Conservation (phyloP, 192 early-diverging fungal genomes). For the Entomortierella lignicola region DNA sequence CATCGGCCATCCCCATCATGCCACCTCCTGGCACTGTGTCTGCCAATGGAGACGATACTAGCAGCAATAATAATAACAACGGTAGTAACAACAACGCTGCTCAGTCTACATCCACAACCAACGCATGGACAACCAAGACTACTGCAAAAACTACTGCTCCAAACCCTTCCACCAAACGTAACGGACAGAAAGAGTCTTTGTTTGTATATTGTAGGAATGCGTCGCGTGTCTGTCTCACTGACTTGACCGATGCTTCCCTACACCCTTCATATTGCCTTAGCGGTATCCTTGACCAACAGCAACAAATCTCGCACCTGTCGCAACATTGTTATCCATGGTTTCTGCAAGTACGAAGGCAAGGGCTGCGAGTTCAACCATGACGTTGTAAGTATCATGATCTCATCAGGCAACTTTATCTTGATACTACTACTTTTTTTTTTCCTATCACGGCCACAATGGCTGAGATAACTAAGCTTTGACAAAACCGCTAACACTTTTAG, state of each 20-base stretch:
- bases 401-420: not conserved
- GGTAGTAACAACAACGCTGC: not conserved
- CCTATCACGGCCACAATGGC: too few relatives aligned
- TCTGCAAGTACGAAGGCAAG: constrained; percentile 84
- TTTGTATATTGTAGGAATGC: not conserved
- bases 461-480: too few relatives aligned
- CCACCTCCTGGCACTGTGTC: constrained; percentile 20
- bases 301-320: constrained; percentile 71
- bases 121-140: constrained; percentile 26
- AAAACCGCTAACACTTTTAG: too few relatives aligned
- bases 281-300: constrained; percentile 51
- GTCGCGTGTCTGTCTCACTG: not conserved
- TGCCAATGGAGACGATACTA: constrained; percentile 4
- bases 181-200: not conserved
- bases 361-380: constrained; percentile 90
- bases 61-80: not conserved
- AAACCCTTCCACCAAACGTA: constrained; percentile 27
- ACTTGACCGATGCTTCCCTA: not conserved
- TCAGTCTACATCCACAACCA: constrained; percentile 10
- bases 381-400: constrained; percentile 52
- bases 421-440: too few relatives aligned
- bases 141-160: constrained; percentile 1
- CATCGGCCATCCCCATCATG: constrained; percentile 52
- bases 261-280: constrained; percentile 7
- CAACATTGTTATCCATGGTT: constrained; percentile 86